Base-by-base conservation (phyloP, 805 yeast genomes). In the Monosporozyma unispora region DNA sequence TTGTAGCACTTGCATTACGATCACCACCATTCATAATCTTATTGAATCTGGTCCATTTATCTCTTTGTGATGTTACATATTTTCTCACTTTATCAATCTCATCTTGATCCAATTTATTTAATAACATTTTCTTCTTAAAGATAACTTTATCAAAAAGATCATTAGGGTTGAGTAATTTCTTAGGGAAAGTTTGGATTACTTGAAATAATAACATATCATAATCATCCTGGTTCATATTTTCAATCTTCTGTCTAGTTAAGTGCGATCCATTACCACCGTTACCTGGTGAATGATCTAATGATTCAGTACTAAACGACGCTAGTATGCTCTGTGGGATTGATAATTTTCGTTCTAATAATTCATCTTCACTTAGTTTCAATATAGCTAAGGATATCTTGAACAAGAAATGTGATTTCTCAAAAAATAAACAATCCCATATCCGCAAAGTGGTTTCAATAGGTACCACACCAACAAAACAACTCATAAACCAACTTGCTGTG, bases 401-500 rank as follows among this genome's bases (percentile, higher is more conserved):
- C 16, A 93, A 71, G 12, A 93, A 78, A 59, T 86, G 85, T 2
- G 96, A 82, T 29, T 89, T 96, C 63, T 91, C 98, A 61, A 84
- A 88, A 73, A 95, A 89, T 44, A 91, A 69, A 52, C 95, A 87
- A 68, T 93, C 99, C 98, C 98, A 91, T 0, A 93, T 83, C 47
- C 98, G 70, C 44, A 91, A 70, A 8, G 88, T 84, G 0, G 95
- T 79, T 60, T 93, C 98, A 19, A 88, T 79, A 0, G 99, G 99
- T 18, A 93, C 69, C 0, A 82, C 81, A 0, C 96, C 96, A 38
- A 93, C 88, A 67, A 86, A 93, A 16, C 87, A 78, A 57, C 96
- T 86, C 98, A 93, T 91, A 63, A 93, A 93, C 99, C 99, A 93
- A 49, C 96, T 82, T 0, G 97, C 90, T 0, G 98, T 91, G 53